Base-by-base conservation (phyloP, 805 yeast genomes). In the Wickerhamomyces chambardii region DNA sequence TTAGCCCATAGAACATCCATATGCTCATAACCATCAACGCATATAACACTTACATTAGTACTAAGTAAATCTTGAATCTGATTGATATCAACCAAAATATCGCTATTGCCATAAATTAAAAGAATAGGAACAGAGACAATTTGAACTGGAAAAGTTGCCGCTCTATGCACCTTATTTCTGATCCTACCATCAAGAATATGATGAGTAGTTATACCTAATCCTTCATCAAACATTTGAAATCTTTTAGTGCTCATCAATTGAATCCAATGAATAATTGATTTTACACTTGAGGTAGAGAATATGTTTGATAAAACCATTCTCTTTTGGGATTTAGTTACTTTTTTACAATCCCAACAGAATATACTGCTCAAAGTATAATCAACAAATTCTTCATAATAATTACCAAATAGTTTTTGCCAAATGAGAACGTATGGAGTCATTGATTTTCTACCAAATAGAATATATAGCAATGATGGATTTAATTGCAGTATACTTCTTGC, bases 251-350 rank as follows among this genome's bases (percentile, higher is more conserved):
- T 64, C 41, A 85, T 84, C 34, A 85, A 83, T 54, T 82, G 92
- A 51, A 82, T 80, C 92, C 92, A 82, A 53, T 82, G 92, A 15
- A 81, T 90, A 24, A 82, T 85, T 22, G 79, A 70, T 54, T 84
- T 84, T 25, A 84, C 95, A 4, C 85, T 75, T 0, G 95, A 80
- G 11, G 85, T 76, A 3, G 92, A 81, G 57, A 83, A 85, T 43
- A 85, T 60, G 53, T 85, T 94, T n/a, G 82, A 74, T 54, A 84
- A 85, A 15, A 83, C 73, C 15, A 76, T 66, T 28, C 73, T 58
- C 50, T 84, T 84, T 57, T 85, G 95, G 18, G 71, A 56, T 44
- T 68, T 61, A 31, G 77, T 58, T 42, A 86, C 83, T 56, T 85
- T 80, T 3, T 40, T 22, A n/a, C 84, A 68, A 25, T 59, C 64